phyloP scores from a whole-genome alignment of 306 rosid genomes.

The Rosa rugosa region DNA sequence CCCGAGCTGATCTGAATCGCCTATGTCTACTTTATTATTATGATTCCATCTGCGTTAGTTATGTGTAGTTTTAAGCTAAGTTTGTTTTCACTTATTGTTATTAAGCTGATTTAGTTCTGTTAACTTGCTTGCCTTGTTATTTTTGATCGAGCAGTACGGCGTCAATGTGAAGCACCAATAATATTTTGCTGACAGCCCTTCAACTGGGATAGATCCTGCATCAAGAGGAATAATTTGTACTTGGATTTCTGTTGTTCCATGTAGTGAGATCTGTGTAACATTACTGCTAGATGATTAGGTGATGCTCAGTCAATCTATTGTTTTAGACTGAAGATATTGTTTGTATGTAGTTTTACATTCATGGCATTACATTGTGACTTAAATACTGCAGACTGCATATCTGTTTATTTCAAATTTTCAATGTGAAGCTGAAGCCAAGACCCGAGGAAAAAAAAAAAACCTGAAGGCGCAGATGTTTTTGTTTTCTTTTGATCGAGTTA shows the following conservation, averaged over 20 bases:
- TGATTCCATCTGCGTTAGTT: neutral
- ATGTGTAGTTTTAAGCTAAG: neutral
- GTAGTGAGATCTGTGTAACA: neutral
- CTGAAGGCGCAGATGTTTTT: too few relatives aligned
- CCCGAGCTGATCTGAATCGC: neutral
- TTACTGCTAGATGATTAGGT: neutral
- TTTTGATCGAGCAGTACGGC: constrained; percentile 39
- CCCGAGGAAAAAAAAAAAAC: too few relatives aligned
- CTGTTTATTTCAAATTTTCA: too few relatives aligned
- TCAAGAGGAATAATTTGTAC: constrained; percentile 69
- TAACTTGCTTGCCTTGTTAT: neutral
- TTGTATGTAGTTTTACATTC: neutral
- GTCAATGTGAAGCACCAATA: constrained; percentile 95
- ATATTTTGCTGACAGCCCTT: constrained; percentile 93
- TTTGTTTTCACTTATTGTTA: neutral
- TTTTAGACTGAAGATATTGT: neutral
- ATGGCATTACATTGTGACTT: neutral
- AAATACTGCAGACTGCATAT: neutral
- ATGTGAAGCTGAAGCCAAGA: too few relatives aligned
- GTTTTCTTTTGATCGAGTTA: too few relatives aligned
- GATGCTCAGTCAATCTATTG: neutral
- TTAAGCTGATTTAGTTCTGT: neutral
- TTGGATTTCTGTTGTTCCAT: constrained; percentile 7
- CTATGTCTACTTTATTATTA: neutral
- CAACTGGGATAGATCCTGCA: constrained; percentile 84